Conservation (phyloP, 805 yeast genomes). For the Monosporozyma siamensis region DNA sequence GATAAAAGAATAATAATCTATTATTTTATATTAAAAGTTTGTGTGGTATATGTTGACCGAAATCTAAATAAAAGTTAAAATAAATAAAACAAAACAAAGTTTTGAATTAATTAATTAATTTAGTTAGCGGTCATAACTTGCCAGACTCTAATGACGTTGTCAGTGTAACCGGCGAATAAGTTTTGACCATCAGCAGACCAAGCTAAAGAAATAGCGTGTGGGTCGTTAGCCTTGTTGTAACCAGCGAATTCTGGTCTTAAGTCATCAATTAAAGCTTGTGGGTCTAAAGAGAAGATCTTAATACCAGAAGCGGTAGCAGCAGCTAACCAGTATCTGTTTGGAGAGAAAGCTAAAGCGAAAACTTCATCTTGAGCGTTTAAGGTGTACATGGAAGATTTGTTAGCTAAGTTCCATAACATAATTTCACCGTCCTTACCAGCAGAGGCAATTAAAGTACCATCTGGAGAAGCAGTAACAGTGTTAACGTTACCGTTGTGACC, state of each 20-base stretch:
- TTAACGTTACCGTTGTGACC: constrained; percentile 99
- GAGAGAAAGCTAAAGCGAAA: constrained; percentile 98
- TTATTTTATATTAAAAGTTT: constrained; percentile 1
- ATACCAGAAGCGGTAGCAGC: constrained; percentile 98
- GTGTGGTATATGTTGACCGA: constrained; percentile 1
- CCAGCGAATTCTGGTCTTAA: constrained; percentile 95
- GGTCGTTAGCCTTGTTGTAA: constrained; percentile 85
- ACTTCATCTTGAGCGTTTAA: constrained; percentile 93
- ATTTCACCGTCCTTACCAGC: constrained; percentile 99
- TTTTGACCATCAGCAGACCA: constrained; percentile 99
- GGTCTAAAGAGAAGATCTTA: constrained; percentile 96
- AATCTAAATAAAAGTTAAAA: constrained; percentile 1
- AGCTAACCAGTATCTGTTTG: constrained; percentile 99
- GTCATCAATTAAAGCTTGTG: constrained; percentile 89
- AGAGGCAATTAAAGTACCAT: constrained; percentile 98
- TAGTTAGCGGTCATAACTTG: constrained; percentile 83
- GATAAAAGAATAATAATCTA: not conserved
- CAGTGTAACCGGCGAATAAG: constrained; percentile 99
- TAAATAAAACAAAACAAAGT: not conserved
- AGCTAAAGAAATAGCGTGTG: constrained; percentile 95
- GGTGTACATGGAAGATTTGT: constrained; percentile 81
- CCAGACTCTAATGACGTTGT: constrained; percentile 99
- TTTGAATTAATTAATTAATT: constrained; percentile 6
- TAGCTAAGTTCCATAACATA: constrained; percentile 95
- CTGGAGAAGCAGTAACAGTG: constrained; percentile 96